Evolutionary conservation across 768 basidiomycete genomes (phyloP).

Genomic region (Mycena crocata): DNA sequence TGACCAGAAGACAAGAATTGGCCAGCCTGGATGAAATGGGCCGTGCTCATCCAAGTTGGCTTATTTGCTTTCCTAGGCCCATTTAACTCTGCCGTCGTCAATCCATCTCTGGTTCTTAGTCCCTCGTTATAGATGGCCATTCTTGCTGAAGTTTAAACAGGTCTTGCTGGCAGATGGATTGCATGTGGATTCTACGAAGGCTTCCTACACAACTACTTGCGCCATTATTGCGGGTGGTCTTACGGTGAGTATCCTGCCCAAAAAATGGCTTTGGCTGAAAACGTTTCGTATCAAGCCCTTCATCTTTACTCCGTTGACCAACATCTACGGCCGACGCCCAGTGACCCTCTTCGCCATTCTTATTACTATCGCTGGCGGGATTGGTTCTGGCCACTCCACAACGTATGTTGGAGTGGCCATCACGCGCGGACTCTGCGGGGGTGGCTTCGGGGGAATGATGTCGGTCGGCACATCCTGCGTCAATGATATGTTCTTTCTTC

Average conservation of each 20-base stretch:
- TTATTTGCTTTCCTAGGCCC: conserved; percentile 31
- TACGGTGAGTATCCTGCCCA: neutral
- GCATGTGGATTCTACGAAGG: conserved; percentile 6
- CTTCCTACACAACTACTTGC: conserved; percentile 24
- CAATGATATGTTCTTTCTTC: conserved; percentile 34
- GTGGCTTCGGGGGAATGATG: conserved; percentile 31
- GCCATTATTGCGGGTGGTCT: conserved; percentile 22
- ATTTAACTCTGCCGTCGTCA: conserved; percentile 33
- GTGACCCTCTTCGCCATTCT: conserved; percentile 28
- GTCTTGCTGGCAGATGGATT: conserved; percentile 17
- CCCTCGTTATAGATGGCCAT: no score
- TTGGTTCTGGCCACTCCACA: conserved; percentile 20
- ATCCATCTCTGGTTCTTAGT: conserved; percentile 26
- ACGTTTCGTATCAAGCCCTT: conserved; percentile 12
- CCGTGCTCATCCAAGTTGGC: conserved; percentile 30
- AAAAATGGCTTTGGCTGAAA: neutral
- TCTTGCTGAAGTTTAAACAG: no score
- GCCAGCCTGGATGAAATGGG: conserved; percentile 32
- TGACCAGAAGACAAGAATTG: conserved; percentile 26
- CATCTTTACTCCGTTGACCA: conserved; percentile 31
- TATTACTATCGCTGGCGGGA: conserved; percentile 22
- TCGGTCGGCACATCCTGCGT: conserved; percentile 31
- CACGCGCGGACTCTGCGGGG: conserved; percentile 13
- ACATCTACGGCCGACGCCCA: conserved; percentile 33
- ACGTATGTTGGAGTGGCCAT: conserved; percentile 18